Percentiles rank a stretch among this genome's conserved stretches.
Evolutionary conservation across 2,329 filamentous ascomycete species (phyloP).

Genomic region (Simplicillium aogashimaense): DNA sequence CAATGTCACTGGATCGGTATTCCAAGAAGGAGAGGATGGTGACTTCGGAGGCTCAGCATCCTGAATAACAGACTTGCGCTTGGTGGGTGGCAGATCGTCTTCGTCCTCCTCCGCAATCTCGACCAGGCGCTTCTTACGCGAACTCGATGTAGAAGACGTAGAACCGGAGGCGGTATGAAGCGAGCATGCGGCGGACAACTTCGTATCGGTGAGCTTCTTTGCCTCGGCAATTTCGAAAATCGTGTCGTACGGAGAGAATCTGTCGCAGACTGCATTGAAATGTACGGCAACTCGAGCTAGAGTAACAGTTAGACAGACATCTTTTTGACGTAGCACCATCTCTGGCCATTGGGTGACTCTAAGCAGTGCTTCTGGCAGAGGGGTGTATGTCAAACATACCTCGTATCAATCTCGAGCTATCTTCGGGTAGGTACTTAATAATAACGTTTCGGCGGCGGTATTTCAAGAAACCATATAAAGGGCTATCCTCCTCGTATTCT

Average conservation of each 20-base stretch:
- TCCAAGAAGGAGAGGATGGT: slow-evolving; percentile 13
- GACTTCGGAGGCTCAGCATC: slow-evolving; percentile 24
- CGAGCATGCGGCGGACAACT: slow-evolving; percentile 79
- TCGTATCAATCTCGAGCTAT: slow-evolving; percentile 83
- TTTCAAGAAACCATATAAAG: slow-evolving; percentile 83
- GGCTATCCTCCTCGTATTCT: slow-evolving; percentile 72
- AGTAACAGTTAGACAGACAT: not conserved
- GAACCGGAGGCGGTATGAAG: slow-evolving; percentile 82
- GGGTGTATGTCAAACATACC: slow-evolving; percentile 43
- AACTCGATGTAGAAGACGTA: slow-evolving; percentile 75
- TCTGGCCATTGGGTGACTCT: not conserved
- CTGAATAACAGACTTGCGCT: slow-evolving; percentile 47
- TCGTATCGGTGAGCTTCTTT: slow-evolving; percentile 77
- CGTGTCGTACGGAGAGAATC: slow-evolving; percentile 79
- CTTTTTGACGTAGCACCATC: not conserved
- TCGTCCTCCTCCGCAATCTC: slow-evolving; percentile 93
- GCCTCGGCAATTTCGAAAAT: slow-evolving; percentile 66
- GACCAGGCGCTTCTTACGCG: slow-evolving; percentile 65
- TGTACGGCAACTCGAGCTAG: slow-evolving; percentile 73
- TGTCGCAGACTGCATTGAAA: slow-evolving; percentile 56
- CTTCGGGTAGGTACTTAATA: slow-evolving; percentile 86
- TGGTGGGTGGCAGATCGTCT: slow-evolving; percentile 53
- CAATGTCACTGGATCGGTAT: slow-evolving; percentile 31
- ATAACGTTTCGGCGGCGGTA: slow-evolving; percentile 86
- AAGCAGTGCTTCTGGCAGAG: too few species aligned